Percentiles rank a stretch among this genome's conserved stretches.
phyloP scores from a whole-genome alignment of 129 eudicot genomes.

The Chrysanthemum seticuspe region DNA sequence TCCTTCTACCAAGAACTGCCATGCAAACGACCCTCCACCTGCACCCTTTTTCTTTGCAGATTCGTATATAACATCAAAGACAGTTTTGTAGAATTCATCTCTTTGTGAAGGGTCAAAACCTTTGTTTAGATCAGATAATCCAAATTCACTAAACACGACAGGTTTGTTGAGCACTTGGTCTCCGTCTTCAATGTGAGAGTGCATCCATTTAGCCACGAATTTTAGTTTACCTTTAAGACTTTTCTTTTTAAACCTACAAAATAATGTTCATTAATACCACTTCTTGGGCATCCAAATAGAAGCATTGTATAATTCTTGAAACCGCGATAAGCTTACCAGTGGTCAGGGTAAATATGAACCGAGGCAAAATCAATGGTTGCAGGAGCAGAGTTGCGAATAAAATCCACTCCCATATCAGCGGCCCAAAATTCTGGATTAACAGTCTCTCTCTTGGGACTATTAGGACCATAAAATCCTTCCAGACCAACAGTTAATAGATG shows the following conservation, averaged over 20 bases:
- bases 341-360: slow-evolving; percentile 96
- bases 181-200: slow-evolving; percentile 88
- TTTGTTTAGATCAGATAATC: slow-evolving; percentile 64
- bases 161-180: slow-evolving; percentile 78
- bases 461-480: slow-evolving; percentile 91
- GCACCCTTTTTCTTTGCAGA: slow-evolving; percentile 71
- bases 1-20: slow-evolving; percentile 94
- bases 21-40: slow-evolving; percentile 86
- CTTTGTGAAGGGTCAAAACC: slow-evolving; percentile 65
- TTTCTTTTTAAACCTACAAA: slow-evolving; percentile 55
- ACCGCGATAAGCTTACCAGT: slow-evolving; percentile 56
- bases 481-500: slow-evolving; percentile 82
- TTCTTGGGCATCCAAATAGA: neutral
- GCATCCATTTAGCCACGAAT: slow-evolving; percentile 78
- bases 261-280: too few relatives aligned
- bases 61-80: slow-evolving; percentile 66
- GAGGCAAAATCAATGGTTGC: slow-evolving; percentile 87
- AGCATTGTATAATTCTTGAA: neutral
- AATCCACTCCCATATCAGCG: slow-evolving; percentile 81
- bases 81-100: slow-evolving; percentile 55
- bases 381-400: slow-evolving; percentile 79
- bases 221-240: slow-evolving; percentile 61
- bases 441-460: slow-evolving; percentile 59
- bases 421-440: slow-evolving; percentile 89
- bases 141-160: slow-evolving; percentile 78